These are phyloP conservation scores for Didymella glomerata DNA, from an alignment of 2,329 filamentous ascomycete species.

Conservation along the genomic window DNA sequence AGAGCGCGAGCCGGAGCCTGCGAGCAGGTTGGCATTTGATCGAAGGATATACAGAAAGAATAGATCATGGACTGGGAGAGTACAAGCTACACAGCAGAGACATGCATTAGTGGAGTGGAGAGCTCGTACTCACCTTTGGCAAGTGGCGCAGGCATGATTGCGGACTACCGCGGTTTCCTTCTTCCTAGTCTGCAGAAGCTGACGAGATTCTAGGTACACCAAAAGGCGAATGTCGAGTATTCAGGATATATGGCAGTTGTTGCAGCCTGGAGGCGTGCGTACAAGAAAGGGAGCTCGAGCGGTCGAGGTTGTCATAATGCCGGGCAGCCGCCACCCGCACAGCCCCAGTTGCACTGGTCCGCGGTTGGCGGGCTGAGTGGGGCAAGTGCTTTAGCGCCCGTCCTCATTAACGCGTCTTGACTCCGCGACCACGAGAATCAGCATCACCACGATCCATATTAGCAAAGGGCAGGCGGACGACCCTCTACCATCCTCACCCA, in stretches of 20 bases:
- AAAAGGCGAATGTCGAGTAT: neutral
- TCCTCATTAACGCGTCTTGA: neutral
- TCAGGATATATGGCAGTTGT: conserved; percentile 2
- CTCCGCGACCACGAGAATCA: too few relatives aligned
- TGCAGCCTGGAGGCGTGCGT: conserved; percentile 21
- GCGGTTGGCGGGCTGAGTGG: neutral
- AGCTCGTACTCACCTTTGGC: conserved; percentile 50
- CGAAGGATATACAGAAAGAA: conserved; percentile 1
- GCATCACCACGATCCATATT: too few relatives aligned
- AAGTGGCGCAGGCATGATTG: conserved; percentile 52
- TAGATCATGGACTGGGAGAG: conserved; percentile 15
- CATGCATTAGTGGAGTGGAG: conserved; percentile 29
- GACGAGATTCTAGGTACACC: neutral
- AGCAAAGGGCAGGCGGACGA: too few relatives aligned
- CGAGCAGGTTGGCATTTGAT: conserved; percentile 43
- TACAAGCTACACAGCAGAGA: conserved; percentile 32
- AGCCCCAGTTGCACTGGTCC: conserved; percentile 16
- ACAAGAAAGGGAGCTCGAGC: conserved; percentile 6
- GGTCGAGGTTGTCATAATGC: conserved; percentile 21
- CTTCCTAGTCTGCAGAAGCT: neutral
- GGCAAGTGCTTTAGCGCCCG: neutral
- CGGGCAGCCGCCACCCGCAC: conserved; percentile 26
- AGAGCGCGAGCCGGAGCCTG: conserved; percentile 39
- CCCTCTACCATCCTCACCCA: too few relatives aligned
- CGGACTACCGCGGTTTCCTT: conserved; percentile 5